These are phyloP conservation scores for Camellia granthamiana DNA, from an alignment of 148 eudicot genomes.

Conservation along the genomic window DNA sequence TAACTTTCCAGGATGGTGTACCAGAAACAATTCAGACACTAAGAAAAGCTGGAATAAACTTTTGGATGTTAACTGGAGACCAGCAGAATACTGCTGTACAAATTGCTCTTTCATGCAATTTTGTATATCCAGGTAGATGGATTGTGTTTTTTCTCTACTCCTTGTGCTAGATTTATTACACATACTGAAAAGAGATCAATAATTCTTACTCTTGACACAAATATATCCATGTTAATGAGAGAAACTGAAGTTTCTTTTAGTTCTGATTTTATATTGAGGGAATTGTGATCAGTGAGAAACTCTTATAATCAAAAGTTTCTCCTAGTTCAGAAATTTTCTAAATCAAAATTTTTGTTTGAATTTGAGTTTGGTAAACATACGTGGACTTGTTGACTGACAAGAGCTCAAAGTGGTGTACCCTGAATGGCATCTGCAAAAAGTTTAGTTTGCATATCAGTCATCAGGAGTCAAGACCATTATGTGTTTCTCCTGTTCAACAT, in stretches of 20 bases:
- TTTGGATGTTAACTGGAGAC: constrained; percentile 99
- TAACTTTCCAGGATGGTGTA: constrained; percentile 68
- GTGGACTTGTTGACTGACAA: neutral
- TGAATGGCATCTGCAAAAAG: neutral
- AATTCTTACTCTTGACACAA: neutral
- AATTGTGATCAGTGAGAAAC: neutral
- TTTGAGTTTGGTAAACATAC: neutral
- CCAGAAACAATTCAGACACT: constrained; percentile 92
- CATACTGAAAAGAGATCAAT: neutral
- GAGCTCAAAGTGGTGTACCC: neutral
- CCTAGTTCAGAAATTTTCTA: neutral
- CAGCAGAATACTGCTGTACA: constrained; percentile 94
- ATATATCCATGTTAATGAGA: no score
- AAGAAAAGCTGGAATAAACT: constrained; percentile 92
- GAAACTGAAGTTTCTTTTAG: neutral
- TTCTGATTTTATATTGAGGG: neutral
- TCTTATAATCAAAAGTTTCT: neutral
- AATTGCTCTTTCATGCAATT: constrained; percentile 94
- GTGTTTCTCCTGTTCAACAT: neutral
- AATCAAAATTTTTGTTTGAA: neutral
- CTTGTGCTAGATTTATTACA: neutral
- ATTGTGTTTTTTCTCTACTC: neutral
- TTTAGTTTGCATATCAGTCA: neutral
- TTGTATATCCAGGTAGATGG: constrained; percentile 77
- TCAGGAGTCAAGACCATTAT: neutral